phyloP scores from a whole-genome alignment of 169 alveolate species.

The Plasmodium yoelii region DNA sequence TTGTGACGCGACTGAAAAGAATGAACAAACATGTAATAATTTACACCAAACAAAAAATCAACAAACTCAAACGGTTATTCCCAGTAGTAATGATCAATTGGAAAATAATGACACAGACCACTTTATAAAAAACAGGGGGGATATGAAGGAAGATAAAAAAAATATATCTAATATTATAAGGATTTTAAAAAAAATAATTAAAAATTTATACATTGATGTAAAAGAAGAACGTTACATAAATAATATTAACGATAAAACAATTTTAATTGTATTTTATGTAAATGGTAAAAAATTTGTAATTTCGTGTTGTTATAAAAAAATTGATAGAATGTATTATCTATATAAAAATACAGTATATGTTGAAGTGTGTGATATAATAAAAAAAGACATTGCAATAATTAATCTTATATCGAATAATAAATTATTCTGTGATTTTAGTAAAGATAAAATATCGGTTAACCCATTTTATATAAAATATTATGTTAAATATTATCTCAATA shows the following conservation, averaged over 20 bases:
- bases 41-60: not conserved
- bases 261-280: constrained; percentile 49
- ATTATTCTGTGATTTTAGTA: constrained; percentile 8
- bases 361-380: constrained; percentile 1
- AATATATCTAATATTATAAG: not conserved
- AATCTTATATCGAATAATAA: constrained; percentile 48
- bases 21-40: not conserved
- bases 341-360: constrained; percentile 45
- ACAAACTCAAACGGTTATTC: not conserved
- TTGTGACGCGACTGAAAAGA: not conserved
- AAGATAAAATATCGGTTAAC: constrained; percentile 14
- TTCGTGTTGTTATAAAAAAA: constrained; percentile 53
- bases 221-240: constrained; percentile 36
- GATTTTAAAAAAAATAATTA: constrained; percentile 26
- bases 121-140: not conserved
- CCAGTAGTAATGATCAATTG: not conserved
- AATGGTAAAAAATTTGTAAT: constrained; percentile 29
- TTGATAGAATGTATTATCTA: constrained; percentile 43
- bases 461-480: constrained; percentile 62
- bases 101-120: not conserved
- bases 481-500: constrained; percentile 36
- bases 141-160: constrained; percentile 10
- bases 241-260: constrained; percentile 35
- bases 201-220: constrained; percentile 11
- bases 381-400: constrained; percentile 32